These are phyloP conservation scores for Iberis pinnata DNA, from an alignment of 345 rosid species.

Conservation along the genomic window DNA sequence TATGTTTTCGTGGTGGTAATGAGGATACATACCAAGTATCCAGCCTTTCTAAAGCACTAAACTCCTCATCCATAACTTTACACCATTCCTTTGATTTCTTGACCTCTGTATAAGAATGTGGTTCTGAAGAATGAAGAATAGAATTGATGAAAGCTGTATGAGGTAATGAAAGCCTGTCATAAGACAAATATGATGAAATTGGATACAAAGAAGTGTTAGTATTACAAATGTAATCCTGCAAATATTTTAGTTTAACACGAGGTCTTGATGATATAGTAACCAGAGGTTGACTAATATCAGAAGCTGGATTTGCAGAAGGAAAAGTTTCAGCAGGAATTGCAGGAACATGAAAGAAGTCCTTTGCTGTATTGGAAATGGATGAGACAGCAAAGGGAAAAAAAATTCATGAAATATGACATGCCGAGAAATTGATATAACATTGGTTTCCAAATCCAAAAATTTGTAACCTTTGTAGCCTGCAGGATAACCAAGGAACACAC, in stretches of 20 bases:
- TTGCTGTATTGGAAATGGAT: neutral
- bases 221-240: neutral
- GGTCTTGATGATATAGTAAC: neutral
- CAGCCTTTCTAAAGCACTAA: neutral
- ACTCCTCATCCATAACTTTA: neutral
- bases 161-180: neutral
- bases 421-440: neutral
- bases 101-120: neutral
- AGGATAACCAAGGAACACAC: neutral
- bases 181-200: neutral
- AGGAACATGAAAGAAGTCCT: neutral
- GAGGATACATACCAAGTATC: neutral
- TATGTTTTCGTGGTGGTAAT: neutral
- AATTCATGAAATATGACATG: neutral
- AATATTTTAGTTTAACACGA: too few relatives aligned
- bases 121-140: neutral
- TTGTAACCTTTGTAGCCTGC: neutral
- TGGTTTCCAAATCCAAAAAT: neutral
- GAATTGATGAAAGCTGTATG: neutral
- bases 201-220: neutral
- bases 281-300: neutral
- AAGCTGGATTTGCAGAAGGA: neutral
- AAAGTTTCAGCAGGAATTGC: neutral
- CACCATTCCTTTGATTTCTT: neutral
- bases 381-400: neutral